Conservation (phyloP, 441 rosid genomes). For the Populus hybrid region DNA sequence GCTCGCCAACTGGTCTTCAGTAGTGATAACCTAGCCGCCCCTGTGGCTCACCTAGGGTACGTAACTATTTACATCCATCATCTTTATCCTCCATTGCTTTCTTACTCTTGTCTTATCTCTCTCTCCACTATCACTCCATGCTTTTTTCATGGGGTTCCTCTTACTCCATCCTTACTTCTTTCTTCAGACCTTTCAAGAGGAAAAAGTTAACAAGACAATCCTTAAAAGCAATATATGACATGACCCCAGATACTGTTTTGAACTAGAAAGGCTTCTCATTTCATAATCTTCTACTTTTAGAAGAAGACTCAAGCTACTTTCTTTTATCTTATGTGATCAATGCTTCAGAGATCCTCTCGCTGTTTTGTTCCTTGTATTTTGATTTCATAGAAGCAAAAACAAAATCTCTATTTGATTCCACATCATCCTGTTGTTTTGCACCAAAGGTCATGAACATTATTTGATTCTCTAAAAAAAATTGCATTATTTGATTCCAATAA, state of each 20-base stretch:
- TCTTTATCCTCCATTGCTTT: neutral
- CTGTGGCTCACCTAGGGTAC: conserved; percentile 47
- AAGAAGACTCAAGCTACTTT: neutral
- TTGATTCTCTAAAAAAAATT: too few relatives aligned
- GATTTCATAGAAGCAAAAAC: neutral
- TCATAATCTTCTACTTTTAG: neutral
- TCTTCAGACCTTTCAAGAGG: too few relatives aligned
- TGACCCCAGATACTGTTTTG: conserved; percentile 10
- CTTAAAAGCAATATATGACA: neutral
- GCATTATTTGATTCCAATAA: neutral
- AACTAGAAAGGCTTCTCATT: neutral
- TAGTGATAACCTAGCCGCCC: conserved; percentile 57
- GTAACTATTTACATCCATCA: neutral
- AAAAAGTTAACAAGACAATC: neutral
- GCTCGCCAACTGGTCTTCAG: conserved; percentile 96
- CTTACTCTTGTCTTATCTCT: too few relatives aligned
- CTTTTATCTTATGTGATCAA: neutral
- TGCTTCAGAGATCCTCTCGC: neutral
- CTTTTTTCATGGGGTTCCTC: neutral
- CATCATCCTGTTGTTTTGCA: neutral
- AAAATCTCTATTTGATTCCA: neutral
- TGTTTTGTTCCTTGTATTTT: neutral
- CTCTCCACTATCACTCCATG: neutral
- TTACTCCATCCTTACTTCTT: neutral
- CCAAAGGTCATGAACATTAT: neutral